Conservation (phyloP, 306 rosid species). For the peach (Prunus persica) region DNA sequence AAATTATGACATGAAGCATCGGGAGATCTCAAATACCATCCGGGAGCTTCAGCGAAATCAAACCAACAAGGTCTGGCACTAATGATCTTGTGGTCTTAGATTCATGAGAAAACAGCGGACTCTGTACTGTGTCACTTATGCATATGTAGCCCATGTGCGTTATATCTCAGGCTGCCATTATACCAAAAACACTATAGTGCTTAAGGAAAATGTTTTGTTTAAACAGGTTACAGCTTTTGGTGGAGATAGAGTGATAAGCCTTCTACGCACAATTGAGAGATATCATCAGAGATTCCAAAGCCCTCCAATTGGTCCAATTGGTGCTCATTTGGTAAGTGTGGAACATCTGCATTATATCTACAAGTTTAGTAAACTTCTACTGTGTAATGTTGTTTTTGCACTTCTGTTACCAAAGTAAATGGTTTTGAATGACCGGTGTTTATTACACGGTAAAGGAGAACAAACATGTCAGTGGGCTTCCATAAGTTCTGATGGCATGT, state of each 20-base stretch:
- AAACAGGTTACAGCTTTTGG: conserved; percentile 80
- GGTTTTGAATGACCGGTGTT: background rate
- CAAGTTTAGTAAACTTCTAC: background rate
- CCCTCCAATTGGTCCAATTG: conserved; percentile 94
- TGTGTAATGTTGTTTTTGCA: background rate
- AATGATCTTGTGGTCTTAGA: conserved; percentile 12
- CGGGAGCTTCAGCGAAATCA: conserved; percentile 44
- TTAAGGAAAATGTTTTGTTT: conserved; percentile 16
- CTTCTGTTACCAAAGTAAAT: background rate
- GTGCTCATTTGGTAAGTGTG: conserved; percentile 70
- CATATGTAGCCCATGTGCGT: background rate
- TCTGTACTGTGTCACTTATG: background rate
- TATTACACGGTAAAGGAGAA: background rate
- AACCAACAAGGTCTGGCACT: conserved; percentile 58
- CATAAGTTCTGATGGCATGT: background rate
- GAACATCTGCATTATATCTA: conserved; percentile 2
- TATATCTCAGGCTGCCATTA: background rate
- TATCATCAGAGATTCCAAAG: conserved; percentile 50
- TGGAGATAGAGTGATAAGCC: conserved; percentile 59
- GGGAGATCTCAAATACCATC: conserved; percentile 24
- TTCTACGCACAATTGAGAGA: conserved; percentile 63
- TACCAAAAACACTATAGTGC: background rate
- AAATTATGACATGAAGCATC: conserved; percentile 37
- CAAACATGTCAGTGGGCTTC: background rate
- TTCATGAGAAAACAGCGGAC: background rate